Evolutionary conservation across 441 rosid species (phyloP).

Genomic region (Syzygium malaccense): DNA sequence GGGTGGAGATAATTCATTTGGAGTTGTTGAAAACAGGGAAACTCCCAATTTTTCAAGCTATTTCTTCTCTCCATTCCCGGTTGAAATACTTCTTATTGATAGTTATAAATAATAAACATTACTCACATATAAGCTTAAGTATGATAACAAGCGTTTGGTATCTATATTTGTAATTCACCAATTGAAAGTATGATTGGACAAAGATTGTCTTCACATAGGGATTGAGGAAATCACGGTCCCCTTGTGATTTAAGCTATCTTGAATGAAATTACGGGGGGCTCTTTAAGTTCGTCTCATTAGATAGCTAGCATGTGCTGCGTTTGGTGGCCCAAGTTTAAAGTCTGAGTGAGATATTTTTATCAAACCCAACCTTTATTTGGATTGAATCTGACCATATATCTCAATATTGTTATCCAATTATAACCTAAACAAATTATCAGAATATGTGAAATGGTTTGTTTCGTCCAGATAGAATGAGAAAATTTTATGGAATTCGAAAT

Average conservation of each 20-base stretch:
- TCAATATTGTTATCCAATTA: neutral
- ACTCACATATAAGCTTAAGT: neutral
- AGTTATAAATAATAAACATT: neutral
- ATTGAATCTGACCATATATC: neutral
- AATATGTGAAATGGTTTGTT: neutral
- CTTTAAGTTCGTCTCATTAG: neutral
- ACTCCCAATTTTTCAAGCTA: neutral
- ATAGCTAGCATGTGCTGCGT: neutral
- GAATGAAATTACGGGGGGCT: neutral
- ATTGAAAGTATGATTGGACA: neutral
- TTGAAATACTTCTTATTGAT: neutral
- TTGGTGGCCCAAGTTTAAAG: neutral
- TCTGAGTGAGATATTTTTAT: neutral
- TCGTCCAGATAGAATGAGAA: neutral
- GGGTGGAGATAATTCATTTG: neutral
- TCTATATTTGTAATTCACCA: neutral
- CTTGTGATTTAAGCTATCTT: neutral
- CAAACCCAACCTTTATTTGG: neutral
- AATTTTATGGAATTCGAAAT: neutral
- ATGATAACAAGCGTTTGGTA: neutral
- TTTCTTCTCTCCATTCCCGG: neutral
- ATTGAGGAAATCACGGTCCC: neutral
- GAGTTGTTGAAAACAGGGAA: neutral
- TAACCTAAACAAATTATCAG: neutral
- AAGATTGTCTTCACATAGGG: fast-evolving